A percentile compares a stretch with the other conserved stretches of the same genome.
Conservation (phyloP, 169 alveolate species). For the Plasmodium relictum region DNA sequence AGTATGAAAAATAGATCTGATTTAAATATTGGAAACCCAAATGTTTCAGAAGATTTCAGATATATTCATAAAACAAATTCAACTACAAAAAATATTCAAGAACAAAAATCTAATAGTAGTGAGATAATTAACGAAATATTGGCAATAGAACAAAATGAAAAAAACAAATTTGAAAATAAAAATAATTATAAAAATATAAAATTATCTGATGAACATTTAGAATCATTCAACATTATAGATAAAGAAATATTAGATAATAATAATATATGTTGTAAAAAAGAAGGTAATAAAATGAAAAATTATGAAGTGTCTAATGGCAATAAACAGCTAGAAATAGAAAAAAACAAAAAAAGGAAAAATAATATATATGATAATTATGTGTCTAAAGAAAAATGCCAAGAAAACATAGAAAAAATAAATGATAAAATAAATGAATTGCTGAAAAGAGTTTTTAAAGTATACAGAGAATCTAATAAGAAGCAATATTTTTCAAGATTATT, state of each 20-base stretch:
- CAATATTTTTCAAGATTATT: conserved; percentile 58
- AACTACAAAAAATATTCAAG: conserved; percentile 1
- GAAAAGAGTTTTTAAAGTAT: conserved; percentile 19
- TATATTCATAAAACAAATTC: background rate
- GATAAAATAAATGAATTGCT: conserved; percentile 39
- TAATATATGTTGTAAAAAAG: background rate
- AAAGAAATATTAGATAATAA: background rate
- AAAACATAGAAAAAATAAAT: conserved; percentile 50
- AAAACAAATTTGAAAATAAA: conserved; percentile 15
- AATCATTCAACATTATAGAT: background rate
- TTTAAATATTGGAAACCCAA: conserved; percentile 1
- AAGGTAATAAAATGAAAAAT: conserved; percentile 1
- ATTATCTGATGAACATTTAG: background rate
- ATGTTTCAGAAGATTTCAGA: conserved; percentile 8
- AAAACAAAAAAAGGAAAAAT: conserved; percentile 11
- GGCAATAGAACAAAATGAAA: background rate
- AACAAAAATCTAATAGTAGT: background rate
- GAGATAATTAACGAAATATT: background rate
- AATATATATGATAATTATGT: background rate
- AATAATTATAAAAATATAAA: conserved; percentile 6
- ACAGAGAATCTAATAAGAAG: conserved; percentile 57
- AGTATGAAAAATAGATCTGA: conserved; percentile 3
- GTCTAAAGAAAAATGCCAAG: conserved; percentile 37
- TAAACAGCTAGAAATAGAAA: conserved; percentile 8
- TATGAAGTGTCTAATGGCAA: conserved; percentile 4